Conservation (phyloP, 2,329 filamentous ascomycete genomes). For the Akanthomyces uredinophilus region DNA sequence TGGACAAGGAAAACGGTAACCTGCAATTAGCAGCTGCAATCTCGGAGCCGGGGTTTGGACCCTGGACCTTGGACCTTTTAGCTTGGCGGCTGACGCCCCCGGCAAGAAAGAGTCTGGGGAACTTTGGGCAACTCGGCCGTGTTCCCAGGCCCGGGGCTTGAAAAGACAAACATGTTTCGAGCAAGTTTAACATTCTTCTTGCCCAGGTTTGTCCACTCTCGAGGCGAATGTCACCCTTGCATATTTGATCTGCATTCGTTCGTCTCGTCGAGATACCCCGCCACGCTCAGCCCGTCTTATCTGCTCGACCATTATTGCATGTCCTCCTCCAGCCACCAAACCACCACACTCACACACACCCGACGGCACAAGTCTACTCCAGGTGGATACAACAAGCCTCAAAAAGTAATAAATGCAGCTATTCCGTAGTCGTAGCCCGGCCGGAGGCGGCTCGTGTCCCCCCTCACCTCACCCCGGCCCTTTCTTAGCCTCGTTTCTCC, state of each 20-base stretch:
- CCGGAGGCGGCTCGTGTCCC: neutral
- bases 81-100: too few relatives aligned
- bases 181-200: neutral
- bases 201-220: too few relatives aligned
- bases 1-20: too few relatives aligned
- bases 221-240: too few relatives aligned
- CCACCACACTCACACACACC: neutral
- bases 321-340: neutral
- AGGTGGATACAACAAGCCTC: neutral
- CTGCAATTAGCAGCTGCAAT: too few relatives aligned
- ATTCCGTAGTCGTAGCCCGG: neutral
- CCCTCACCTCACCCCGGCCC: neutral
- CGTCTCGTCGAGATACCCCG: neutral
- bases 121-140: too few relatives aligned
- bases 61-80: too few relatives aligned
- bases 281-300: neutral
- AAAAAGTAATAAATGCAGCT: constrained; percentile 2
- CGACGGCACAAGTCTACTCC: neutral
- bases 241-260: neutral
- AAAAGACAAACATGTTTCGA: neutral
- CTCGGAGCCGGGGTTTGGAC: too few relatives aligned
- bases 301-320: neutral
- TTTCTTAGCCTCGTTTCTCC: constrained; percentile 3
- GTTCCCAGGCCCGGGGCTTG: neutral
- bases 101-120: too few relatives aligned